phyloP scores from a whole-genome alignment of 306 rosid species.

The Medicago truncatula region DNA sequence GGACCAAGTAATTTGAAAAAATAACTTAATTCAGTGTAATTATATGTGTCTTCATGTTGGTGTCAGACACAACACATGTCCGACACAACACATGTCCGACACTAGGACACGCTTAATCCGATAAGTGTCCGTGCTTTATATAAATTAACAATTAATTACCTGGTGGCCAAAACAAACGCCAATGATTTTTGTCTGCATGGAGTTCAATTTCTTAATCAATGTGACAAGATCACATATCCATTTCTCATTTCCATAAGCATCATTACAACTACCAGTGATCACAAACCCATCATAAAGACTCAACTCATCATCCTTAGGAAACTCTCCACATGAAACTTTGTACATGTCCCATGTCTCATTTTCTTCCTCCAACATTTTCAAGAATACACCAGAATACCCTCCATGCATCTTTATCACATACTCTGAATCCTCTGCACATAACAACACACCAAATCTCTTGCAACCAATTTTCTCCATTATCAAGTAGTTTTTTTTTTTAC shows the following conservation, averaged over 20 bases:
- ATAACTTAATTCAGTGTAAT: too few relatives aligned
- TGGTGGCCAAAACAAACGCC: constrained; percentile 96
- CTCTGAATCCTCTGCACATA: constrained; percentile 46
- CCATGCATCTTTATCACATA: constrained; percentile 71
- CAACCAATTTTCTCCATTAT: neutral
- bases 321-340: constrained; percentile 66
- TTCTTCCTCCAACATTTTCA: constrained; percentile 78
- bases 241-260: constrained; percentile 70
- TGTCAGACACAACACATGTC: too few relatives aligned
- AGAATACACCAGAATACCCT: constrained; percentile 76
- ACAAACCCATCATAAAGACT: constrained; percentile 70
- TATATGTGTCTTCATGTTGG: too few relatives aligned
- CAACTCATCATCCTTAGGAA: constrained; percentile 64
- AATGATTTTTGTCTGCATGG: constrained; percentile 66
- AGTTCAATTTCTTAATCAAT: constrained; percentile 58
- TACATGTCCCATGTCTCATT: constrained; percentile 71
- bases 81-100: too few relatives aligned
- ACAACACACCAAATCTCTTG: neutral
- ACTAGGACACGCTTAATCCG: too few relatives aligned
- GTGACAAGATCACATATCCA: constrained; percentile 68
- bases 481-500: neutral
- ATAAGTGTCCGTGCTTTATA: too few relatives aligned
- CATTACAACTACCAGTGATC: constrained; percentile 80
- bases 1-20: too few relatives aligned
- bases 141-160: constrained; percentile 35